Evolutionary conservation across 169 alveolate genomes (phyloP).

Genomic region (Plasmodium yoelii): DNA sequence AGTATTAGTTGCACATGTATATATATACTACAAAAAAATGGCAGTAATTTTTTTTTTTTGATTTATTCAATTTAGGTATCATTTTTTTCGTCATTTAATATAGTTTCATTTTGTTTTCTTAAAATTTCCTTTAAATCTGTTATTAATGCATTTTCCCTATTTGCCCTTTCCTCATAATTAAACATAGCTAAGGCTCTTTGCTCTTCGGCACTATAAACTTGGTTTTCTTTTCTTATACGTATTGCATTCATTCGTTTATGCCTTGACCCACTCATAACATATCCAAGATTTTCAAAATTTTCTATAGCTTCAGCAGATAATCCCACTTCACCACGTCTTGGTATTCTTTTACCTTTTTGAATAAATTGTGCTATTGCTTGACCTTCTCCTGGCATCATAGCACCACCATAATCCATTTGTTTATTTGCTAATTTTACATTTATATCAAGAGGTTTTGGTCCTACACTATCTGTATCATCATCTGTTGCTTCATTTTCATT

Average conservation of each 20-base stretch:
- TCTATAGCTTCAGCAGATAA: conserved; percentile 93
- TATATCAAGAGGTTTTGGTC: conserved; percentile 78
- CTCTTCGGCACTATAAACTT: conserved; percentile 88
- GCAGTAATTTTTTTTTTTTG: too few relatives aligned
- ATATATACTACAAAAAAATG: too few relatives aligned
- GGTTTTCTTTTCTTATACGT: conserved; percentile 90
- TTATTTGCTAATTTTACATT: conserved; percentile 62
- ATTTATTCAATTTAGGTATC: not conserved
- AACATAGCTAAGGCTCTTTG: conserved; percentile 87
- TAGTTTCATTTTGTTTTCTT: conserved; percentile 79
- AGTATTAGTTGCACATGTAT: too few relatives aligned
- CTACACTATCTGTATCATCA: conserved; percentile 54
- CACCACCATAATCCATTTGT: conserved; percentile 73
- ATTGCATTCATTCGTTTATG: conserved; percentile 92
- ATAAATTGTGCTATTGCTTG: conserved; percentile 91
- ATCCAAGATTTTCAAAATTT: conserved; percentile 91
- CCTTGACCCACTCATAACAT: conserved; percentile 94
- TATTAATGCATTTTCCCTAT: conserved; percentile 86
- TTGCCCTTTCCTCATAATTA: conserved; percentile 86
- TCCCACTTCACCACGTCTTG: conserved; percentile 95
- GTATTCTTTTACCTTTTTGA: conserved; percentile 91
- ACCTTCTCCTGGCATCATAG: conserved; percentile 89
- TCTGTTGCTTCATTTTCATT: not conserved
- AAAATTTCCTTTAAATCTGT: conserved; percentile 85
- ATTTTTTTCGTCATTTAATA: conserved; percentile 33